Base-by-base conservation (phyloP, 2,329 filamentous ascomycete species). In the Ophiostoma sp. region DNA sequence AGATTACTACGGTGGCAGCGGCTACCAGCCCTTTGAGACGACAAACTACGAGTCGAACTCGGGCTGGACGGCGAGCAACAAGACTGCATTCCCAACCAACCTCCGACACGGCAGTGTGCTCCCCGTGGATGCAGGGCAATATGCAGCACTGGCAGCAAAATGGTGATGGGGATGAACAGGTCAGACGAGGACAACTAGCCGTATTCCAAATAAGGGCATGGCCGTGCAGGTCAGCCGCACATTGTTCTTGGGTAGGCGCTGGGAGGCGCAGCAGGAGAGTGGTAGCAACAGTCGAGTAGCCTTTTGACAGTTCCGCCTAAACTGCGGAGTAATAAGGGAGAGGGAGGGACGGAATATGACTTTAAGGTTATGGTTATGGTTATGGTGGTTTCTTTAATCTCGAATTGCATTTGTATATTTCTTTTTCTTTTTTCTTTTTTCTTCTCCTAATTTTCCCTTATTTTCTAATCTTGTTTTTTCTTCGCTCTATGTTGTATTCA, bases 91-190 rank as follows among this genome's bases (percentile, higher is more conserved):
- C 71, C 83, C 83, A 8, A 78, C 72, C 64, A 79, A 80, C 44
- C 69, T 85, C 72, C 80, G 83, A 70, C 83, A 85, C 75, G 83
- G 83, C 8, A 81, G 80, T 69, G 80, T 85, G 36, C 70, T 85
- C 71, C 79, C 82, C 0, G 74, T 85, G 3, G 82, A 79, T 65
- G 74, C 78, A 74, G 77, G 75, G 9, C 71, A 80, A 63, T 81
- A 81, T 64, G 75, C 79, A 69, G 79, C 80, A 5, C 71, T 85
- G 70, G 74, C 72, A 44, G 70, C 72, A 49, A 78, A 76, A 69
- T 81, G 77, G 79, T 74, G 74, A 0, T 68, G 1, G 7, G 11
- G 11, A 27, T 18, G 18, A 18, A 52, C n/a, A 52, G 47, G 47
- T n/a, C 7, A 16, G 47, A 52, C 9, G 0, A 2, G n/a, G 27